These are phyloP conservation scores for Hordeum vulgare DNA, from an alignment of 176 grass and related monocot genomes.

Conservation along the genomic window MorexV3_pseudomolecules_assembly NC_058520.1:71728198-71728697, in stretches of 20 bases:
- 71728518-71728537: neutral
- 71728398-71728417: neutral
- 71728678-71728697: neutral
- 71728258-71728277: conserved; percentile 15
- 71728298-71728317: neutral
- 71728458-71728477: neutral
- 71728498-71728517: neutral
- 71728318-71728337: conserved; percentile 6
- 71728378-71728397: neutral
- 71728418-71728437: conserved; percentile 1
- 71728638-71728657: neutral
- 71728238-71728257: neutral
- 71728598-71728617: neutral
- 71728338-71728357: neutral
- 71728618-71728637: neutral
- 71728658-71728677: conserved; percentile 14
- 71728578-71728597: neutral
- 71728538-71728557: neutral
- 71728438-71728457: neutral
- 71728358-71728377: neutral
- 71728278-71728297: conserved; percentile 17
- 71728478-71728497: conserved; percentile 4
- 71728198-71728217: neutral
- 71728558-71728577: neutral
- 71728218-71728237: neutral